Base-by-base conservation (phyloP, 2,329 filamentous ascomycete genomes). In the Colletotrichum orchidophilum region DNA sequence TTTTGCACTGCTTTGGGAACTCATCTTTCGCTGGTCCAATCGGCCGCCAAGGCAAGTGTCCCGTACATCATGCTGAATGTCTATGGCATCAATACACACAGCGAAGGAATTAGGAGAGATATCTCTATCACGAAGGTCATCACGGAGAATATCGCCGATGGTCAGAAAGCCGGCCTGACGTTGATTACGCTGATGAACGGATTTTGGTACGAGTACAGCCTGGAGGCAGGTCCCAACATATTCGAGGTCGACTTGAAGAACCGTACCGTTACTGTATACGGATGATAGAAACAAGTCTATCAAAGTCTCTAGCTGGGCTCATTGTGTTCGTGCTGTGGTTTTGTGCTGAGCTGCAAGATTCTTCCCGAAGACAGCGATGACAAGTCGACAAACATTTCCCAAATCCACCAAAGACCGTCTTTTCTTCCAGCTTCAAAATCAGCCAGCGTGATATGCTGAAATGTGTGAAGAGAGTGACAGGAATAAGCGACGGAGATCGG, bases 401-500 rank as follows among this genome's bases (percentile, higher is more conserved):
- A 57, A 72, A 83, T 75, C 74, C 79, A 24, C 3, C 88, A 90
- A 83, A 84, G 62, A 73, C 75, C 0, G 74, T 91, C 1, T 88
- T 85, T 73, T 74, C 91, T 11, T 83, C 82, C 7, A 90, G 87
- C 71, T 93, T 92, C 80, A 78, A 81, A 9, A 74, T 90, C 73
- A 88, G 79, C 72, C 92, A 94, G 78, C 83, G 84, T 13, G 90
- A 93, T 12, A 92, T 93, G 81, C 83, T 93, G 63, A 85, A 87
- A 52, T 86, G 85, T n/a, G 79, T 91, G 8, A 83, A 91, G 74
- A 86, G 87, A 0, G 89, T 90, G 3, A 87, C 87, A 0, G 86
- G 86, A 0, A 89, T 86, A 0, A 87, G 80, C 1, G 87, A 91
- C 46, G 80, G 78, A 0, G 90, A 93, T 74, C 93, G 91, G 91